Percentiles rank a stretch among this genome's conserved stretches.
These are phyloP conservation scores for Ceratocystis colombiana DNA, from an alignment of 2,329 filamentous ascomycete species.

Conservation along the genomic window DNA sequence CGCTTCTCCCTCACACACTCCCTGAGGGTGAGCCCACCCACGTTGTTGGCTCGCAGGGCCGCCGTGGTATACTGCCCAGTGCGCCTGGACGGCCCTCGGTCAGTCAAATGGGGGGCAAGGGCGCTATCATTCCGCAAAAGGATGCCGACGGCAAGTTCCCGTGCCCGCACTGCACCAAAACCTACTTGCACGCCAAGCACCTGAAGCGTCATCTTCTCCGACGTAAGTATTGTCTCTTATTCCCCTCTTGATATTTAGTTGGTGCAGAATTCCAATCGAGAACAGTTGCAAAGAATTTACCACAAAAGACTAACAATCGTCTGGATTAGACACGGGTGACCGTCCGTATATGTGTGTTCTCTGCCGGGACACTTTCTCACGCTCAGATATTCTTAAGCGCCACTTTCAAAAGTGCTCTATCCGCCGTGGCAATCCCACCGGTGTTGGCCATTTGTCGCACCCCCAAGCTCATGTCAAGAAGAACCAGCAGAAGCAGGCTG, in stretches of 20 bases:
- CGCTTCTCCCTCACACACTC: constrained; percentile 43
- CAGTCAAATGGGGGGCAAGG: constrained; percentile 62
- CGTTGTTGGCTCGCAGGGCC: constrained; percentile 88
- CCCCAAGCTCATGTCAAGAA: constrained; percentile 83
- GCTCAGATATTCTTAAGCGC: constrained; percentile 95
- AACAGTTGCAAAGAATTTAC: too few relatives aligned
- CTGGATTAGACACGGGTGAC: constrained; percentile 73
- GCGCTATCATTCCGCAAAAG: constrained; percentile 77
- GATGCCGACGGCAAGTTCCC: constrained; percentile 97
- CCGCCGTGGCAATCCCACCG: constrained; percentile 87
- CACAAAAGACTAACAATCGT: too few relatives aligned
- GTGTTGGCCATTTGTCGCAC: constrained; percentile 87
- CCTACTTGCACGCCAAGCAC: constrained; percentile 94
- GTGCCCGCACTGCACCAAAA: constrained; percentile 96
- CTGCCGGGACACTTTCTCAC: constrained; percentile 94
- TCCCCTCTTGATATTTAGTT: background rate
- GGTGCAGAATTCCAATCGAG: too few relatives aligned
- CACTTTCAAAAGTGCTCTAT: constrained; percentile 99
- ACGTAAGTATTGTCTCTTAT: constrained; percentile 55
- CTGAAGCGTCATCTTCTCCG: constrained; percentile 89
- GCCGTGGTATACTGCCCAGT: constrained; percentile 82
- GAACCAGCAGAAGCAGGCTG: constrained; percentile 48
- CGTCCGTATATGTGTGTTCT: constrained; percentile 97
- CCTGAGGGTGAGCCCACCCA: constrained; percentile 63
- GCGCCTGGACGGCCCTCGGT: constrained; percentile 69